Percentiles rank a stretch among this genome's conserved stretches.
Evolutionary conservation across 768 basidiomycete species (phyloP).

Genomic region (Tylopilus vinaceipallidus): DNA sequence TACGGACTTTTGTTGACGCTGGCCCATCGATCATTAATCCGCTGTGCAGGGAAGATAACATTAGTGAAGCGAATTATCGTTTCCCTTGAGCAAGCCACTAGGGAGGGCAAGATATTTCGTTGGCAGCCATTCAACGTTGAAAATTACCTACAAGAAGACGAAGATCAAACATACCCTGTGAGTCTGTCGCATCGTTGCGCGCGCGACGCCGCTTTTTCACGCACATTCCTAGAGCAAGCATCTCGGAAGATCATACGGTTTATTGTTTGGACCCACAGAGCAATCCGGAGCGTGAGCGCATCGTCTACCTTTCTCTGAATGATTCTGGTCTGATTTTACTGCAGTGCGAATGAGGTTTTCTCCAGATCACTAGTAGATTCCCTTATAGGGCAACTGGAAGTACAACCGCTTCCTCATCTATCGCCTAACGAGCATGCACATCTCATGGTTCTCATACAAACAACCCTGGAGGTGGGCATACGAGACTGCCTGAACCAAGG

Average conservation of each 20-base stretch:
- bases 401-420: conserved; percentile 63
- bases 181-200: neutral
- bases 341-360: conserved; percentile 54
- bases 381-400: conserved; percentile 65
- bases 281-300: conserved; percentile 45
- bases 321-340: conserved; percentile 3
- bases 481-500: neutral
- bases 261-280: conserved; percentile 51
- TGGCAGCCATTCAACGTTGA: conserved; percentile 60
- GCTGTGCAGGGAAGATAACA: conserved; percentile 68
- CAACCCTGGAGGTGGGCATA: conserved; percentile 73
- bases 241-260: conserved; percentile 41
- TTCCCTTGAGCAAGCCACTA: conserved; percentile 48
- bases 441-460: conserved; percentile 80
- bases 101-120: conserved; percentile 13
- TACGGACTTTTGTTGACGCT: conserved; percentile 34
- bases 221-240: conserved; percentile 13
- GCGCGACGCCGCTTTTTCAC: neutral
- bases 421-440: conserved; percentile 81
- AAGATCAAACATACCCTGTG: conserved; percentile 22
- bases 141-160: conserved; percentile 31
- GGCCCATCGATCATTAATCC: neutral
- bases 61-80: conserved; percentile 80
- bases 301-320: neutral
- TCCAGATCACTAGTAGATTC: conserved; percentile 56